These are phyloP conservation scores for Mikania micrantha DNA, from an alignment of 129 eudicot species.

Conservation along the genomic window DNA sequence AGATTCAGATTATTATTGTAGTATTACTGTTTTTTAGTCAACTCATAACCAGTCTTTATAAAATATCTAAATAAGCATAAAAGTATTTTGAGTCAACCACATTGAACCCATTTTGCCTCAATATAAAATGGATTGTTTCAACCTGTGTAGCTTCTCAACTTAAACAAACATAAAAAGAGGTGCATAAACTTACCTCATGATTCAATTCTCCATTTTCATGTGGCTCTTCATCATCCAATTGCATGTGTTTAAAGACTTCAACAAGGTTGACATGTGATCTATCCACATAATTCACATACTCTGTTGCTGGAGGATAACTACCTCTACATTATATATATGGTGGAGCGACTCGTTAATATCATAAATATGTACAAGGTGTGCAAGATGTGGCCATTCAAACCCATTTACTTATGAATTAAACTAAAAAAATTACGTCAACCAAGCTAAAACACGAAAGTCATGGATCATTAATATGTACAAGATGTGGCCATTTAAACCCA, in stretches of 20 bases:
- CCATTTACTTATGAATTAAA: neutral
- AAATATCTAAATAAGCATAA: too few species aligned
- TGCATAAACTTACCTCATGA: conserved; percentile 46
- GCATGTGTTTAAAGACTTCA: conserved; percentile 77
- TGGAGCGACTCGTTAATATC: neutral
- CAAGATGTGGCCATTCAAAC: neutral
- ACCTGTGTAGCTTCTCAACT: neutral
- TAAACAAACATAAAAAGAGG: neutral
- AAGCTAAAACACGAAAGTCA: too few species aligned
- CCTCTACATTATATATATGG: conserved; percentile 32
- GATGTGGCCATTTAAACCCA: too few species aligned
- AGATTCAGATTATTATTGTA: too few species aligned
- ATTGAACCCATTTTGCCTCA: neutral
- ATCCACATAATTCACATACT: conserved; percentile 63
- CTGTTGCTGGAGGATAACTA: conserved; percentile 71
- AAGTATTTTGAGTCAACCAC: neutral
- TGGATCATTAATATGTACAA: too few species aligned
- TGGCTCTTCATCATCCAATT: conserved; percentile 62
- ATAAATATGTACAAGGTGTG: too few species aligned
- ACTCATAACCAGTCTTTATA: too few species aligned
- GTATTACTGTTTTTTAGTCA: too few species aligned
- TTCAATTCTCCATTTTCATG: conserved; percentile 74
- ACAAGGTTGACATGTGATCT: conserved; percentile 72
- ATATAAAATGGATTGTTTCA: neutral
- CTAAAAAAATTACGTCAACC: too few species aligned